phyloP scores from a whole-genome alignment of 805 yeast species.

The Candida broadrunensis region DNA sequence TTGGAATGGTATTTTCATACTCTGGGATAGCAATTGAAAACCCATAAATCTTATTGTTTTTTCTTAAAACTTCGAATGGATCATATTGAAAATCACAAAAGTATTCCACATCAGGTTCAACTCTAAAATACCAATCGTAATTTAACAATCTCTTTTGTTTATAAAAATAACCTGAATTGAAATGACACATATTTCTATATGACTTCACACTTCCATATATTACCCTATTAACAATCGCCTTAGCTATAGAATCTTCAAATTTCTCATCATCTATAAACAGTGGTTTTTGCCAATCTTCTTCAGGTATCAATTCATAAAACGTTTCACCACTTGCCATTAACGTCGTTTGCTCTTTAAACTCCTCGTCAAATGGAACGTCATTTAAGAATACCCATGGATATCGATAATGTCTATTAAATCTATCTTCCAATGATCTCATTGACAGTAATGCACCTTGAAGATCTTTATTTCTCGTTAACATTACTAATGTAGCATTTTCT shows the following conservation, averaged over 20 bases:
- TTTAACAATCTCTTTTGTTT: slow-evolving; percentile 40
- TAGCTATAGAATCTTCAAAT: slow-evolving; percentile 20
- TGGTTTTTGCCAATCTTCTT: slow-evolving; percentile 41
- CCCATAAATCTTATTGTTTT: slow-evolving; percentile 46
- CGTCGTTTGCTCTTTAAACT: slow-evolving; percentile 40
- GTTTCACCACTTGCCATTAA: slow-evolving; percentile 43
- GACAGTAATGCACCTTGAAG: slow-evolving; percentile 61
- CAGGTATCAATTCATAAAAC: slow-evolving; percentile 39
- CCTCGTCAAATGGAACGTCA: slow-evolving; percentile 40
- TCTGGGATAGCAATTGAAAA: slow-evolving; percentile 51
- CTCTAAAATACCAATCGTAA: slow-evolving; percentile 59
- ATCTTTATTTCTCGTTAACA: slow-evolving; percentile 85
- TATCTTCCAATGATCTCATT: slow-evolving; percentile 42
- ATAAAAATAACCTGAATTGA: slow-evolving; percentile 64
- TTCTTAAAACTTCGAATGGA: slow-evolving; percentile 44
- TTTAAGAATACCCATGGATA: slow-evolving; percentile 47
- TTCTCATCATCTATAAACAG: slow-evolving; percentile 26
- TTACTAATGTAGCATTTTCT: slow-evolving; percentile 83
- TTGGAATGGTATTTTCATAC: slow-evolving; percentile 49
- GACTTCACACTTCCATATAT: slow-evolving; percentile 48
- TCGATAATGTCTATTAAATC: slow-evolving; percentile 36
- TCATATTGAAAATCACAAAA: slow-evolving; percentile 58
- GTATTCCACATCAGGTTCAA: slow-evolving; percentile 57
- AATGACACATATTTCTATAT: slow-evolving; percentile 69
- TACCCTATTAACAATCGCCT: slow-evolving; percentile 19